These are phyloP conservation scores for Boletus edulis DNA, from an alignment of 768 basidiomycete genomes.

Conservation along the genomic window DNA sequence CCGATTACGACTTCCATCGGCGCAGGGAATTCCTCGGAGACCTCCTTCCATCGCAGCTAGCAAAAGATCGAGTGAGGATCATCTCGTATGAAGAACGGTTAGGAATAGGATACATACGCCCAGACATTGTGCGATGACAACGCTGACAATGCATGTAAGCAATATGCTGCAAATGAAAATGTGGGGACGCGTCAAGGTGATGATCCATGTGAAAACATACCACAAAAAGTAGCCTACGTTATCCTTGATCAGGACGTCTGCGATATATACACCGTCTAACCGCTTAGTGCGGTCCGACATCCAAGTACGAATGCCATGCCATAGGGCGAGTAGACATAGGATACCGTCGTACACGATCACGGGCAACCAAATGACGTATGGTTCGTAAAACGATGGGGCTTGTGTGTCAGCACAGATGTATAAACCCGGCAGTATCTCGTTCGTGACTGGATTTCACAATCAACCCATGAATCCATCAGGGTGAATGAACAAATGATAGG, in stretches of 20 bases:
- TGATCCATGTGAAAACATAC: neutral
- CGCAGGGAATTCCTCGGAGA: conserved; percentile 4
- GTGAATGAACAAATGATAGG: neutral
- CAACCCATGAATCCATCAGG: neutral
- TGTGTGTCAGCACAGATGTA: conserved; percentile 1
- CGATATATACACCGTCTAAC: neutral
- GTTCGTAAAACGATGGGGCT: neutral
- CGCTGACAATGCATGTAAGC: conserved; percentile 1
- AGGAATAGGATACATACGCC: neutral
- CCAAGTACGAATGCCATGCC: conserved; percentile 2
- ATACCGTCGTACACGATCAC: conserved; percentile 6
- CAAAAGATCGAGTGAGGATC: neutral
- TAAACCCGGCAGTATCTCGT: conserved; percentile 2
- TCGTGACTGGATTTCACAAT: neutral
- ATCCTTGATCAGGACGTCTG: conserved; percentile 9
- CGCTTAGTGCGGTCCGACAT: neutral
- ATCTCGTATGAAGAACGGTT: no score
- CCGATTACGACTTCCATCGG: neutral
- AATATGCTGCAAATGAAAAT: conserved; percentile 6
- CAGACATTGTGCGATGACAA: neutral
- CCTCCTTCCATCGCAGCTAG: neutral
- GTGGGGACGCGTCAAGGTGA: no score
- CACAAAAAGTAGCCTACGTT: conserved; percentile 15
- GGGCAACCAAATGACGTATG: conserved; percentile 8
- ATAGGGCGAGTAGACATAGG: conserved; percentile 4